These are phyloP conservation scores for Porphyrellus cyaneotinctus DNA, from an alignment of 768 basidiomycete species.

Conservation along the genomic window DNA sequence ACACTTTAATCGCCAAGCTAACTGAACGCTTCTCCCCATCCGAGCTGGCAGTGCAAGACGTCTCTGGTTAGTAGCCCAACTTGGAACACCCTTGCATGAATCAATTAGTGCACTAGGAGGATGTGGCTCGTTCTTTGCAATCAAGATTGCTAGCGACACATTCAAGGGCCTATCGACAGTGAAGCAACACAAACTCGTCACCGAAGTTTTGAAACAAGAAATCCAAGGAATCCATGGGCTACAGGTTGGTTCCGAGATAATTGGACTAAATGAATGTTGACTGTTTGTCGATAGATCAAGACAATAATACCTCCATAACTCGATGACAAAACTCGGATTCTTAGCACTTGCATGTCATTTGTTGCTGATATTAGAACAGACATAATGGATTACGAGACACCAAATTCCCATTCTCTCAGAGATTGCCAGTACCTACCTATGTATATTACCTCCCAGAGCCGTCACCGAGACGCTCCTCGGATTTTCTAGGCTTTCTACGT, in stretches of 20 bases:
- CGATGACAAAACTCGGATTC: background rate
- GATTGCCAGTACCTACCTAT: background rate
- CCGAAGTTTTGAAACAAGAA: slow-evolving; percentile 79
- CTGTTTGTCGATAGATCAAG: slow-evolving; percentile 36
- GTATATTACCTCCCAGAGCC: background rate
- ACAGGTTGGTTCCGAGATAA: slow-evolving; percentile 55
- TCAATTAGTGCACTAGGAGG: slow-evolving; percentile 56
- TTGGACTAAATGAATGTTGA: slow-evolving; percentile 3
- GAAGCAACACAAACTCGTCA: slow-evolving; percentile 93
- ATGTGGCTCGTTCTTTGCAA: slow-evolving; percentile 96
- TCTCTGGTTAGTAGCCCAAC: slow-evolving; percentile 71
- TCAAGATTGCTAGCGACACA: slow-evolving; percentile 75
- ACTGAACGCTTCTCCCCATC: slow-evolving; percentile 72
- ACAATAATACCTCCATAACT: slow-evolving; percentile 33
- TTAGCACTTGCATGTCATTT: background rate
- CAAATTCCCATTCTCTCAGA: background rate
- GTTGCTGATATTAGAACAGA: slow-evolving; percentile 6
- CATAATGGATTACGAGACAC: background rate
- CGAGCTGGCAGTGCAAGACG: slow-evolving; percentile 82
- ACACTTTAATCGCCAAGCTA: slow-evolving; percentile 68
- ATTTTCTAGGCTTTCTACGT: slow-evolving; percentile 14
- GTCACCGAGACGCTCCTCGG: background rate
- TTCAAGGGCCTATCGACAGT: slow-evolving; percentile 86
- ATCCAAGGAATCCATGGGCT: slow-evolving; percentile 91
- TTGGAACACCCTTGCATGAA: background rate